Evolutionary conservation across 108 stramenopile genomes (phyloP).

Genomic region (Nannochloropsis granulata): DNA sequence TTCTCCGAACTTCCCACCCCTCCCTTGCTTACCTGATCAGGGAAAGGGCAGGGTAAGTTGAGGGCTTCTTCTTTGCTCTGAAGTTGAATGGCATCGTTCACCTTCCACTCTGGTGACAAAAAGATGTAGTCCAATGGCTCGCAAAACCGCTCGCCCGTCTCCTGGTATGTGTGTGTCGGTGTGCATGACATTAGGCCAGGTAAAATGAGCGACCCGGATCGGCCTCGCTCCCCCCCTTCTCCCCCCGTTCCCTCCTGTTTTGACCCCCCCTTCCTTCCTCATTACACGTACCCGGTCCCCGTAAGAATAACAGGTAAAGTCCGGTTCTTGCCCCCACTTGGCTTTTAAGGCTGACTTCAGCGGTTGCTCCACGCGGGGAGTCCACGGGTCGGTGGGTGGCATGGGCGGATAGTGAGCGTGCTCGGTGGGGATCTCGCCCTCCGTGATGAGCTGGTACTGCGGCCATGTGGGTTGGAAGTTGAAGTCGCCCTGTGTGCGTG

Average conservation of each 20-base stretch:
- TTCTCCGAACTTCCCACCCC: no score
- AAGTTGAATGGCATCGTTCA: not conserved
- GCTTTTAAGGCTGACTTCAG: slow-evolving; percentile 9
- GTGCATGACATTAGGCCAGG: not conserved
- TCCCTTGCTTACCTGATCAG: slow-evolving; percentile 14
- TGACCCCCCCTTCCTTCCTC: slow-evolving; percentile 47
- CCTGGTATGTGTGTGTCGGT: not conserved
- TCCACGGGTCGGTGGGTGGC: slow-evolving; percentile 6
- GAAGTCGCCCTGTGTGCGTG: slow-evolving; percentile 31
- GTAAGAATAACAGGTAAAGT: slow-evolving; percentile 48
- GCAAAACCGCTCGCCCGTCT: slow-evolving; percentile 56
- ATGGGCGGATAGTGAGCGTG: slow-evolving; percentile 41
- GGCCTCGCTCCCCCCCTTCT: not conserved
- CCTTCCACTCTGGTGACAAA: slow-evolving; percentile 11
- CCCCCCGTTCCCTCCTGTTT: slow-evolving; percentile 2
- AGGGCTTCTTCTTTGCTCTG: not conserved
- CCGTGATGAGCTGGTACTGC: slow-evolving; percentile 67
- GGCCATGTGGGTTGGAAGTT: slow-evolving; percentile 74
- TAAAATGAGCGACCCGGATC: not conserved
- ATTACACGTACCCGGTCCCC: not conserved
- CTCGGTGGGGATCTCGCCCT: slow-evolving; percentile 44
- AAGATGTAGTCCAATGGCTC: slow-evolving; percentile 87
- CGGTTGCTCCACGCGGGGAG: not conserved
- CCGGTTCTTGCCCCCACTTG: slow-evolving; percentile 45
- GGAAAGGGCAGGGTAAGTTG: not conserved